These are phyloP conservation scores for Myriosclerotinia curreyana DNA, from an alignment of 2,329 filamentous ascomycete species.

Conservation along the genomic window DNA sequence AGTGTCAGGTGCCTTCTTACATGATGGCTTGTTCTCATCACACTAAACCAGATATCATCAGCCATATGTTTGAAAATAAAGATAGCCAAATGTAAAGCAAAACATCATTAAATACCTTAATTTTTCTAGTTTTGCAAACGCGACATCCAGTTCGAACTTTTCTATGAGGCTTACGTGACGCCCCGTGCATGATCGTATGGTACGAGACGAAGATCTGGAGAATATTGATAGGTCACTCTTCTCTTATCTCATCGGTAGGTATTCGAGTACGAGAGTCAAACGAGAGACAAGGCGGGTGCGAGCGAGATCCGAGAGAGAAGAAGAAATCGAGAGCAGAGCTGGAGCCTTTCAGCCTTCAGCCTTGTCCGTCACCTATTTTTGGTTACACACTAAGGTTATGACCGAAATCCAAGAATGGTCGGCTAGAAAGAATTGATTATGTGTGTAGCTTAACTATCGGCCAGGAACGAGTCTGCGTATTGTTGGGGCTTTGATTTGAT, in stretches of 20 bases:
- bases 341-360: too few species aligned
- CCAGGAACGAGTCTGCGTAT: too few species aligned
- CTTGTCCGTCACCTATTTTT: too few species aligned
- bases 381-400: too few species aligned
- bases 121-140: slow-evolving; percentile 44
- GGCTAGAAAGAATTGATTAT: too few species aligned
- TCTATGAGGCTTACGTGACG: slow-evolving; percentile 23
- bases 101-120: slow-evolving; percentile 42
- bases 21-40: slow-evolving; percentile 43
- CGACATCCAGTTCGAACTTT: slow-evolving; percentile 44
- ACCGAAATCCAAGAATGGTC: too few species aligned
- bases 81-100: neutral
- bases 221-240: neutral
- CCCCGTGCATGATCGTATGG: slow-evolving; percentile 1
- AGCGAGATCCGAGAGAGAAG: too few species aligned
- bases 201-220: neutral
- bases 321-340: too few species aligned
- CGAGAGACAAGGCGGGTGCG: too few species aligned
- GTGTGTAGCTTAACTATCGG: too few species aligned
- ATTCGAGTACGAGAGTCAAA: neutral
- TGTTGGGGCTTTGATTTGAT: too few species aligned
- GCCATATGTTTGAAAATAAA: neutral
- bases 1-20: slow-evolving; percentile 23
- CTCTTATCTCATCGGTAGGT: neutral
- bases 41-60: slow-evolving; percentile 37